Base-by-base conservation (phyloP, 2,329 filamentous ascomycete species). In the Ambrosiella beaveri region DNA sequence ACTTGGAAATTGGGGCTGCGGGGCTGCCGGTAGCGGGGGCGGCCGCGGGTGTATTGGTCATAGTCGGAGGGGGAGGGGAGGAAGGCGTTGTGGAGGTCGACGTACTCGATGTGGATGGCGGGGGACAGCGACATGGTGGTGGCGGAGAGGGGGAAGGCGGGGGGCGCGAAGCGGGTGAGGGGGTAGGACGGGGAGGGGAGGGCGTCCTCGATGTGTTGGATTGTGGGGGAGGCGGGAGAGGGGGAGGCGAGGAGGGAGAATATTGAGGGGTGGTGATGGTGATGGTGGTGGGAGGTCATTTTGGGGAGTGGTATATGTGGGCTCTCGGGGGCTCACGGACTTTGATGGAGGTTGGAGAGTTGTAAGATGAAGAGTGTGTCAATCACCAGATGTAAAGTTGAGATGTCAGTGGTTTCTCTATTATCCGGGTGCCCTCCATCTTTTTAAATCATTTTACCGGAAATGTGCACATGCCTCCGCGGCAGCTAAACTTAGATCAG, bases 251-350 rank as follows among this genome's bases (percentile, higher is more conserved):
- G 35, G 47, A 51, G 6, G 27, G 47, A 8, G 19, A 19, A 51
- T 1, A 51, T 27, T 9, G 47, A 19, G 9, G 41, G 55, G 15
- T 57, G 50, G 15, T 57, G 50, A 12, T 60, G 55, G 51, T 41
- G 56, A 37, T 60, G 47, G 52, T 57, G 50, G 9, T 50, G 27
- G 35, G 56, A n/a, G 13, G 58, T 35, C 54, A 37, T 44, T 39
- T 12, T 17, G 3, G 12, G 50, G 44, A 11, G 54, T 40, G 39
- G 2, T 19, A 5, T 27, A 5, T 51, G 49, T 51, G n/a, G n/a
- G 27, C 27, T 27, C 27, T 27, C 3, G 27, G 27, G 27, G 27
- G 27, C 27, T 4, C 27, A 27, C 27, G 5, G 3, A 27, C 5
- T 27, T 27, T 17, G 52, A 12, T 7, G 41, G 52, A 54, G 37